Conservation (phyloP, 257 asterid genomes). For the Solanum bulbocastanum region DNA sequence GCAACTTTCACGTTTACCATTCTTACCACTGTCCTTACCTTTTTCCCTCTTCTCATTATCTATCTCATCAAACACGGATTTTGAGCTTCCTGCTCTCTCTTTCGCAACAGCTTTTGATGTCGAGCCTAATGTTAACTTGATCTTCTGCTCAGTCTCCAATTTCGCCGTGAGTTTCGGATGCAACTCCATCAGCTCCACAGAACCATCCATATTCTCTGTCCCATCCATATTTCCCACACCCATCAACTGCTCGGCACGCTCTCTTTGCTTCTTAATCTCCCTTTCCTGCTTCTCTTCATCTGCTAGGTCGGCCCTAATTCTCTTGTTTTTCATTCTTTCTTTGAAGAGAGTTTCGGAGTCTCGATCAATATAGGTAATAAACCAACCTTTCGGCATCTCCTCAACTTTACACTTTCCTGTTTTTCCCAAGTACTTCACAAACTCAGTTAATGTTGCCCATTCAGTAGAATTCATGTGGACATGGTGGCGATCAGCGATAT, state of each 20-base stretch:
- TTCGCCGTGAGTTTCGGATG: constrained; percentile 38
- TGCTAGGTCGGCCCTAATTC: constrained; percentile 62
- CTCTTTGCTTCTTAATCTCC: constrained; percentile 77
- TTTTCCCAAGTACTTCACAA: constrained; percentile 71
- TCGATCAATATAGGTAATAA: constrained; percentile 77
- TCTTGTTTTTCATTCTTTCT: constrained; percentile 88
- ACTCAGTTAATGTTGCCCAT: constrained; percentile 91
- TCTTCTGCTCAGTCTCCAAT: constrained; percentile 45
- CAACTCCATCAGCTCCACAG: constrained; percentile 9
- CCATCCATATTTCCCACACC: constrained; percentile 10
- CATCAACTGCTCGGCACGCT: constrained; percentile 65
- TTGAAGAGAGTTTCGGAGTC: constrained; percentile 85
- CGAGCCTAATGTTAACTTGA: constrained; percentile 51
- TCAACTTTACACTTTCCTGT: constrained; percentile 87
- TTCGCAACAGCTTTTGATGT: constrained; percentile 22
- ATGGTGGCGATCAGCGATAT: constrained; percentile 72
- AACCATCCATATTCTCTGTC: not conserved
- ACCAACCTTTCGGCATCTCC: constrained; percentile 92
- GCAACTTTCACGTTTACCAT: constrained; percentile 11
- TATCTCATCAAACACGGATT: constrained; percentile 39
- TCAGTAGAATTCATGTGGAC: constrained; percentile 84
- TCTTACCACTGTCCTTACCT: constrained; percentile 14
- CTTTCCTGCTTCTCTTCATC: constrained; percentile 92
- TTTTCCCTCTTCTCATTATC: constrained; percentile 33
- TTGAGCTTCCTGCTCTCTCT: constrained; percentile 39